Base-by-base conservation (phyloP, 2,329 filamentous ascomycete genomes). In the Colletotrichum australisinense region DNA sequence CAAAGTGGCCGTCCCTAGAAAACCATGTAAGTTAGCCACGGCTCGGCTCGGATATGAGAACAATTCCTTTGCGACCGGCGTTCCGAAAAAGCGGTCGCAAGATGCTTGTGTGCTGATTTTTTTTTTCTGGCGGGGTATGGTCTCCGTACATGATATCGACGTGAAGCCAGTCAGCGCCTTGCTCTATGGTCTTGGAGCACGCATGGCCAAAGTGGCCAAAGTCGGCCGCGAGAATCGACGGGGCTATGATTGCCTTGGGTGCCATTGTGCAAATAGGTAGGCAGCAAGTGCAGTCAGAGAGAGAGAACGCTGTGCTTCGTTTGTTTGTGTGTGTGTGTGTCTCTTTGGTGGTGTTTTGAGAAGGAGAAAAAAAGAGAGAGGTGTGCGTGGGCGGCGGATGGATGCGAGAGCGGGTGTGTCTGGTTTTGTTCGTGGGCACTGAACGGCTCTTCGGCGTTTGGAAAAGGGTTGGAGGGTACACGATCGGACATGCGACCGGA, bases 201-300 rank as follows among this genome's bases (percentile, higher is more conserved):
- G 95, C 96, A 79, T 91, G 90, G 78, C 96, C 95, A 71, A 99
- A 90, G 76, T 93, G 89, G 80, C 92, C 95, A 85, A 99, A 99
- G 88, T 99, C 96, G 77, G 96, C 96, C 80, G 95, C 97, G 74
- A 99, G 92, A 79, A 99, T 98, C n/a, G 96, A 98, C 35, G 97
- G 97, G 19, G 96, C 96, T 79, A 99, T 98, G 83, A 99, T 98
- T 60, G 97, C 94, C 75, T 93, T 91, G 28, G 96, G 97, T 70
- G 94, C 88, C 96, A 98, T 98, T 76, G 58, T 74, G 55, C 46
- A 30, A 30, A 49, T n/a, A 28, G 46, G 32, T n/a, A 28, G 46
- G 32, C 30, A 46, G 35, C 35, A 38, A n/a, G 35, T 26, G 32
- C n/a, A 28, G 32, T 16, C 14, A 52, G 30, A n/a, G 30, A 35